Conservation (phyloP, 2,329 filamentous ascomycete species). For the Myriosclerotinia duriaeana region DNA sequence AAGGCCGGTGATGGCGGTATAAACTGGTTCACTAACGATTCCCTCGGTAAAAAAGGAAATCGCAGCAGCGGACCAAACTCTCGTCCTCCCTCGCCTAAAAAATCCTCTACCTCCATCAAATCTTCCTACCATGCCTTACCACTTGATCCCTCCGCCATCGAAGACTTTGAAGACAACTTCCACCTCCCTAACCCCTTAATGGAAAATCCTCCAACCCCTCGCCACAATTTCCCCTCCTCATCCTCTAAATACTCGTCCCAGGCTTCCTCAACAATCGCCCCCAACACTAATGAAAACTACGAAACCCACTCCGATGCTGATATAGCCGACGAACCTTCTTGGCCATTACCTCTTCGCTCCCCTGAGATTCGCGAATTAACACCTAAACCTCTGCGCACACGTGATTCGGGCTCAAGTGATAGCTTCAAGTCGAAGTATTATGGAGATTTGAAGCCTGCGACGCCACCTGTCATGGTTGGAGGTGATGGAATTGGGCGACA, state of each 20-base stretch:
- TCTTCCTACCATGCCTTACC: slow-evolving; percentile 33
- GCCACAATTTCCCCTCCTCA: slow-evolving; percentile 35
- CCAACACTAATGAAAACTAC: slow-evolving; percentile 45
- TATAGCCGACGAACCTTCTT: slow-evolving; percentile 44
- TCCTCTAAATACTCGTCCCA: slow-evolving; percentile 43
- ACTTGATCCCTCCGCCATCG: slow-evolving; percentile 12
- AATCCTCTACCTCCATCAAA: slow-evolving; percentile 23
- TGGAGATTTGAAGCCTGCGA: slow-evolving; percentile 54
- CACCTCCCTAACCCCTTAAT: slow-evolving; percentile 53
- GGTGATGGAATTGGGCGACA: slow-evolving; percentile 44
- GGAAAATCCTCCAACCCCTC: slow-evolving; percentile 48
- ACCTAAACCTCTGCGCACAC: slow-evolving; percentile 30
- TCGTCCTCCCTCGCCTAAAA: slow-evolving; percentile 36
- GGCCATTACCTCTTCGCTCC: slow-evolving; percentile 15
- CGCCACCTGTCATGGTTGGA: slow-evolving; percentile 55
- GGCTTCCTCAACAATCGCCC: slow-evolving; percentile 11
- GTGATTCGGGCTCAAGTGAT: slow-evolving; percentile 18
- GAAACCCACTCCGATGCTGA: slow-evolving; percentile 47
- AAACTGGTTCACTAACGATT: slow-evolving; percentile 39
- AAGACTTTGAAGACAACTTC: slow-evolving; percentile 45
- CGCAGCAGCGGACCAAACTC: slow-evolving; percentile 28
- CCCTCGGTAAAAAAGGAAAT: slow-evolving; percentile 33
- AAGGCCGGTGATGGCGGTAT: background rate
- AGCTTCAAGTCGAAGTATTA: slow-evolving; percentile 58
- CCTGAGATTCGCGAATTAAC: slow-evolving; percentile 23